These are phyloP conservation scores for Castanospermum australe DNA, from an alignment of 306 rosid species.

Conservation along the genomic window DNA sequence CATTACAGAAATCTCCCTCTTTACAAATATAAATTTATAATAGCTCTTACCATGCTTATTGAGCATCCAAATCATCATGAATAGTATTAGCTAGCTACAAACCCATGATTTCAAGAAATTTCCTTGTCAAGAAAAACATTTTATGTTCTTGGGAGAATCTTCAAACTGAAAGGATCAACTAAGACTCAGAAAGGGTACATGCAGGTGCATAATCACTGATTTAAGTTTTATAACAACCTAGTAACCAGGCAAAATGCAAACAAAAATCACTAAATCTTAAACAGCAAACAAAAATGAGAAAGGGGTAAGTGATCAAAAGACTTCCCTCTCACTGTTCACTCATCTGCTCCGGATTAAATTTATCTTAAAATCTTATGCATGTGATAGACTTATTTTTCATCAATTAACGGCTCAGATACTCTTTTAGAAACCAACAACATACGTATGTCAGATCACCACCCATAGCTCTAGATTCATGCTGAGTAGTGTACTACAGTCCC, in stretches of 20 bases:
- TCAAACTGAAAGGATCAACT: slow-evolving; percentile 16
- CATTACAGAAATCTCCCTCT: not conserved
- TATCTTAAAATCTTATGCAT: not conserved
- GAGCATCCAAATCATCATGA: slow-evolving; percentile 13
- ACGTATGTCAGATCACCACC: not conserved
- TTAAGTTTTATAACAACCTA: not conserved
- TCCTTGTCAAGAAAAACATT: not conserved
- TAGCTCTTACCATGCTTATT: slow-evolving; percentile 3
- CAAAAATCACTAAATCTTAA: no score
- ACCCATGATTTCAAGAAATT: not conserved
- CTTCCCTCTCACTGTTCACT: not conserved
- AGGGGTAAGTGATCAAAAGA: not conserved
- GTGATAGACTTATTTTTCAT: not conserved
- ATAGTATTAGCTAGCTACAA: not conserved
- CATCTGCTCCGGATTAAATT: not conserved
- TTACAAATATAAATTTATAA: not conserved
- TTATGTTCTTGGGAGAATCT: not conserved
- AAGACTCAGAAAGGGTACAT: not conserved
- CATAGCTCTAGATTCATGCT: not conserved
- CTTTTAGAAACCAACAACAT: not conserved
- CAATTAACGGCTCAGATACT: not conserved
- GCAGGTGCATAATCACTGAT: not conserved
- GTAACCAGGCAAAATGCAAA: not conserved
- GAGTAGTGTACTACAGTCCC: not conserved
- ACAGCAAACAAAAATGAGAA: not conserved